phyloP scores from a whole-genome alignment of 2,329 filamentous ascomycete genomes.

The Fusarium virguliforme region DNA sequence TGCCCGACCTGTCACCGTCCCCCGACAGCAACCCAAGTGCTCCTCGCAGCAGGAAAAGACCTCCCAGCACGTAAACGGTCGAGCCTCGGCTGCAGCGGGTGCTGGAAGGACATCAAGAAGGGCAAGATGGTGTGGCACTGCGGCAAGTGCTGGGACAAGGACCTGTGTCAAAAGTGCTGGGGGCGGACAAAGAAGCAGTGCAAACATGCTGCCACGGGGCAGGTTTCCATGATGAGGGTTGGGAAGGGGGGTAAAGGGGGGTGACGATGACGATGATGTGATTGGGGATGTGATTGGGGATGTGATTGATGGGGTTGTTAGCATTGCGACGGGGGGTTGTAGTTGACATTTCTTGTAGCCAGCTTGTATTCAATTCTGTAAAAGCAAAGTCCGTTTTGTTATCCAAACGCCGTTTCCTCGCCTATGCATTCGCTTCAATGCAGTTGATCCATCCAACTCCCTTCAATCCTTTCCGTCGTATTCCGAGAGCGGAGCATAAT shows the following conservation, averaged over 20 bases:
- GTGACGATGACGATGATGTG: constrained; percentile 14
- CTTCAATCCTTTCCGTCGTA: not conserved
- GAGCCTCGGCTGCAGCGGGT: constrained; percentile 22
- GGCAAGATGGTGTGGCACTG: constrained; percentile 42
- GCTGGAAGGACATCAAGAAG: constrained; percentile 33
- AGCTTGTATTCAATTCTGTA: not conserved
- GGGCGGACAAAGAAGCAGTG: constrained; percentile 34
- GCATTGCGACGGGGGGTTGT: constrained; percentile 16
- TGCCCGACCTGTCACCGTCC: constrained; percentile 6
- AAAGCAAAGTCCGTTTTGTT: not conserved
- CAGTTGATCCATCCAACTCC: not conserved
- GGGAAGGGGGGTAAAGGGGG: constrained; percentile 5
- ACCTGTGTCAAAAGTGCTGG: constrained; percentile 42
- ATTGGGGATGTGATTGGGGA: constrained; percentile 16
- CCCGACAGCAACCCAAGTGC: not conserved
- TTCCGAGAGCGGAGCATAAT: constrained; percentile 22
- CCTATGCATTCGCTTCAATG: not conserved
- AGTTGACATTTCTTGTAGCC: not conserved
- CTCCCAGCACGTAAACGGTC: constrained; percentile 18
- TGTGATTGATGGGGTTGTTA: constrained; percentile 10
- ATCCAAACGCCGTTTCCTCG: not conserved
- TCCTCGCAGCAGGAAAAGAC: constrained; percentile 9
- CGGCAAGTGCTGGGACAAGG: constrained; percentile 39
- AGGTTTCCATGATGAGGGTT: constrained; percentile 39
- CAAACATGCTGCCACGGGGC: constrained; percentile 33